Percentiles rank a stretch among this genome's conserved stretches.
Evolutionary conservation across 768 basidiomycete genomes (phyloP).

Genomic region (Tephrocybe sp.): DNA sequence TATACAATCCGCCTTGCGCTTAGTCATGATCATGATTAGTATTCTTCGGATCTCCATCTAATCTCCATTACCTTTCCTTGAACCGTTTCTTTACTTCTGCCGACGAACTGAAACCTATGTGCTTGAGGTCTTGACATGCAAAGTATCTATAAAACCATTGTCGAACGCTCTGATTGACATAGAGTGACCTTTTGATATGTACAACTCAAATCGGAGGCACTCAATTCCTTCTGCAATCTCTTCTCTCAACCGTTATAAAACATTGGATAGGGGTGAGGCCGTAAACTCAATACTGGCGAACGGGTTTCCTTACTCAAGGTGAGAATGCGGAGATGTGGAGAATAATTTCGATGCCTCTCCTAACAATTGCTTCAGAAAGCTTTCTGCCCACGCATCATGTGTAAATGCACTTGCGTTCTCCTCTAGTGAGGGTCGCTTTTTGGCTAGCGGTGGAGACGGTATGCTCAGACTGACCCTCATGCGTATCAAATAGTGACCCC

Average conservation of each 20-base stretch:
- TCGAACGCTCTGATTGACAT: background rate
- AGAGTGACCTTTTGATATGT: constrained; percentile 3
- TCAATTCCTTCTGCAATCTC: background rate
- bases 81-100: no score
- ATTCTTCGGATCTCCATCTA: no score
- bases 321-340: no score
- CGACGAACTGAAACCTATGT: no score
- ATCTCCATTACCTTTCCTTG: no score
- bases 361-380: constrained; percentile 28
- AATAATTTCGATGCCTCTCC: no score
- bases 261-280: constrained; percentile 11
- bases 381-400: constrained; percentile 56
- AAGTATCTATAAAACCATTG: background rate
- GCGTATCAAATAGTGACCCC: background rate
- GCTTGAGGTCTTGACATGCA: no score
- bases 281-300: constrained; percentile 21
- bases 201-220: constrained; percentile 4
- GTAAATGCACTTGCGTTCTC: constrained; percentile 67
- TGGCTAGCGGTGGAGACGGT: constrained; percentile 76
- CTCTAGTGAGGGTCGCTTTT: constrained; percentile 55
- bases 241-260: background rate
- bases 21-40: background rate
- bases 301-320: constrained; percentile 43
- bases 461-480: constrained; percentile 17
- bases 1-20: background rate